These are phyloP conservation scores for Elaphomyces granulatus DNA, from an alignment of 495 filamentous ascomycete genomes.

Conservation along the genomic window DNA sequence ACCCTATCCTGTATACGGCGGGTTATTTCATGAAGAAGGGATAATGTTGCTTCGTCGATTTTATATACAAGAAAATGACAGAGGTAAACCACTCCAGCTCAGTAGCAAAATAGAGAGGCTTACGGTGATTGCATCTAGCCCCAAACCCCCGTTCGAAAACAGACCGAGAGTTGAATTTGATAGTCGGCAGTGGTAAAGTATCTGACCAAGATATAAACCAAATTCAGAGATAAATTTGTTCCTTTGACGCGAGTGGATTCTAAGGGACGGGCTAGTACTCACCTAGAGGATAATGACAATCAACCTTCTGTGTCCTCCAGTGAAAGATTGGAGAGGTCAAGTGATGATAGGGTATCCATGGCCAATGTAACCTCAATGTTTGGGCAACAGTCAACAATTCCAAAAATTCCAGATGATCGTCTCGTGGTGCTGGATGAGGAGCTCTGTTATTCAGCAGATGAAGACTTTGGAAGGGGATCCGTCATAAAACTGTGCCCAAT, in stretches of 20 bases:
- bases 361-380: too few species aligned
- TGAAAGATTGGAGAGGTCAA: too few species aligned
- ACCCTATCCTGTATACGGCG: slow-evolving; percentile 73
- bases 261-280: slow-evolving; percentile 41
- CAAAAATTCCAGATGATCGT: not conserved
- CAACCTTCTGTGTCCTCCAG: not conserved
- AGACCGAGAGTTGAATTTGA: slow-evolving; percentile 36
- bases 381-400: too few species aligned
- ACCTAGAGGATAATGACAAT: slow-evolving; percentile 17
- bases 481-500: too few species aligned
- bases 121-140: slow-evolving; percentile 24
- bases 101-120: not conserved
- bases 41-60: slow-evolving; percentile 84
- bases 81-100: slow-evolving; percentile 48
- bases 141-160: slow-evolving; percentile 47
- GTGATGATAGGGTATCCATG: too few species aligned
- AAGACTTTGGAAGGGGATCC: too few species aligned
- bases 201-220: too few species aligned
- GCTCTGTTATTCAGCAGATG: not conserved
- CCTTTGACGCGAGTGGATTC: slow-evolving; percentile 86
- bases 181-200: too few species aligned
- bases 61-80: slow-evolving; percentile 91
- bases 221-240: too few species aligned
- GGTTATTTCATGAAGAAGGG: slow-evolving; percentile 72
- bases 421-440: not conserved